Conservation (phyloP, 352 stramenopile species). For the Paralagenidium karlingii region DNA sequence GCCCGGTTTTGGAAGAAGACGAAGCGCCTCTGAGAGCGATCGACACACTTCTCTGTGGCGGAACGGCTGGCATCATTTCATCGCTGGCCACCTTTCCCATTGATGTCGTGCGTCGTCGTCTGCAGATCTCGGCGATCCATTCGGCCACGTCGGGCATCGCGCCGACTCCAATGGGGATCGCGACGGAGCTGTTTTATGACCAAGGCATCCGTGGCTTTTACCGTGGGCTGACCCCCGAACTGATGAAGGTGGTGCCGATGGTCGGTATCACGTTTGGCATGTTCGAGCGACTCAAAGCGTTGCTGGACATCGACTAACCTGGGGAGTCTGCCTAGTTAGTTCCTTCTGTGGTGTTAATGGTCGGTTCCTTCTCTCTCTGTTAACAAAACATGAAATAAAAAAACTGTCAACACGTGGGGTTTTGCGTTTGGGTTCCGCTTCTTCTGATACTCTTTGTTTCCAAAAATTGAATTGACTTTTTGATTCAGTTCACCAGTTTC, state of each 20-base stretch:
- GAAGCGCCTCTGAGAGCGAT: constrained; percentile 30
- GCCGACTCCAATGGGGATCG: constrained; percentile 63
- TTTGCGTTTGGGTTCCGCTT: no score
- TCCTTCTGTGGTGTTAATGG: no score
- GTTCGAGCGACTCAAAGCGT: constrained; percentile 91
- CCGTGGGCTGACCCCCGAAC: constrained; percentile 84
- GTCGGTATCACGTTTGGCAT: constrained; percentile 94
- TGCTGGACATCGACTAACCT: constrained; percentile 70
- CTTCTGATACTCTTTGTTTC: no score
- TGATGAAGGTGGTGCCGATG: constrained; percentile 96
- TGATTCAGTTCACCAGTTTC: no score
- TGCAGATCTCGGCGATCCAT: constrained; percentile 92
- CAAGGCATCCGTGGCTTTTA: constrained; percentile 79
- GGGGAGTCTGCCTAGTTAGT: no score
- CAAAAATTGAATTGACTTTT: no score
- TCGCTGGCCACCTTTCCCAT: constrained; percentile 93
- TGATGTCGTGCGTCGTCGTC: constrained; percentile 87
- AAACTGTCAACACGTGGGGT: no score
- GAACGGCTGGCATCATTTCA: constrained; percentile 81
- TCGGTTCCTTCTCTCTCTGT: no score
- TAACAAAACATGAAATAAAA: no score
- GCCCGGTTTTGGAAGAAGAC: constrained; percentile 4
- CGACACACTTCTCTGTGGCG: constrained; percentile 87
- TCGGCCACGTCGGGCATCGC: constrained; percentile 40
- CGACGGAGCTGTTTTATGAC: constrained; percentile 44